phyloP scores from a whole-genome alignment of 2,329 filamentous ascomycete species.

The Pseudogymnoascus sp. region DNA sequence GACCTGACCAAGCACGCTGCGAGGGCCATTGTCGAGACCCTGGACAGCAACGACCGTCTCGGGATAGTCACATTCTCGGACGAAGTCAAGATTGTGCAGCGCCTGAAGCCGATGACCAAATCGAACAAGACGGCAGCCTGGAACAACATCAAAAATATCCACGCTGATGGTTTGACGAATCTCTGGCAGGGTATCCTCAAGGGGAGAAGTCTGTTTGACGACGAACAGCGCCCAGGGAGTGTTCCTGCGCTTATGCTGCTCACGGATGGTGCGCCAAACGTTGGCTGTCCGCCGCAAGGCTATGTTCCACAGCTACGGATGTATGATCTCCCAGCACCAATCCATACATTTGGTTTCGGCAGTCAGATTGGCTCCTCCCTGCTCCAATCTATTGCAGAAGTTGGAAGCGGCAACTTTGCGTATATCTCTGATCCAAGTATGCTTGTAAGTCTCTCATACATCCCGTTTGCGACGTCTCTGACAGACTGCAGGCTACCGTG shows the following conservation, averaged over 20 bases:
- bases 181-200: slow-evolving; percentile 48
- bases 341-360: slow-evolving; percentile 46
- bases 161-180: slow-evolving; percentile 38
- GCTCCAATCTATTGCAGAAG: slow-evolving; percentile 51
- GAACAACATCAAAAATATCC: slow-evolving; percentile 37
- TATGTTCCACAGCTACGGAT: not conserved
- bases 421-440: slow-evolving; percentile 56
- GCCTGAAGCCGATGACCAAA: slow-evolving; percentile 39
- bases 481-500: slow-evolving; percentile 34
- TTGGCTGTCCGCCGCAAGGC: slow-evolving; percentile 21
- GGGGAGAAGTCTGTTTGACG: slow-evolving; percentile 41
- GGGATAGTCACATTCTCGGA: slow-evolving; percentile 48
- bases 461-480: not conserved
- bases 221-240: slow-evolving; percentile 26
- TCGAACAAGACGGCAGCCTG: slow-evolving; percentile 37
- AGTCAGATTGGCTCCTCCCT: slow-evolving; percentile 42
- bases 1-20: slow-evolving; percentile 54
- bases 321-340: slow-evolving; percentile 33
- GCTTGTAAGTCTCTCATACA: slow-evolving; percentile 35
- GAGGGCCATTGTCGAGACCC: slow-evolving; percentile 47
- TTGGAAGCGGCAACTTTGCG: slow-evolving; percentile 47
- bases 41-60: slow-evolving; percentile 45
- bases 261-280: slow-evolving; percentile 48
- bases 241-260: slow-evolving; percentile 45
- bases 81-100: slow-evolving; percentile 36